These are phyloP conservation scores for Mortierella sp. DNA, from an alignment of 371 early-diverging fungal genomes.

Conservation along the genomic window DNA sequence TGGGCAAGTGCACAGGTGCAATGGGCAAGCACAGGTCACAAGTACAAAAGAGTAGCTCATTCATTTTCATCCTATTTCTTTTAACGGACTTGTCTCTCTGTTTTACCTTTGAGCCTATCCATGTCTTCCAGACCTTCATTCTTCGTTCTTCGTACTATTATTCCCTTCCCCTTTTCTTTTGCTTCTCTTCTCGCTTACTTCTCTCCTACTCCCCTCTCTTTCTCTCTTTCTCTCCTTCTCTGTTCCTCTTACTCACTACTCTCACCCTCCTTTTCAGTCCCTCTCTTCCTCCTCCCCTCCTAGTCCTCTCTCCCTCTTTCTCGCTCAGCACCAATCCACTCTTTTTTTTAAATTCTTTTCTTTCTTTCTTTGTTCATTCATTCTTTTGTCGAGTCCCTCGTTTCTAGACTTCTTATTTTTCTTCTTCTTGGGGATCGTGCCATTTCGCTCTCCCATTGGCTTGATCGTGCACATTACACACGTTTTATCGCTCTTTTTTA, in stretches of 20 bases:
- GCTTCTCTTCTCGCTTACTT: background rate
- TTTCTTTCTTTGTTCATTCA: background rate
- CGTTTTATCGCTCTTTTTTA: background rate
- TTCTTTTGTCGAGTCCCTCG: no score
- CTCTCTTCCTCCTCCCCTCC: background rate
- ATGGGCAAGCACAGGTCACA: no score
- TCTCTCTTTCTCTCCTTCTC: background rate
- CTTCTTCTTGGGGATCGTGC: background rate
- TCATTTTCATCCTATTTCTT: background rate
- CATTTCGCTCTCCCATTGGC: background rate
- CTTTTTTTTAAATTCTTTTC: no score
- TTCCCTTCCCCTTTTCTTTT: background rate
- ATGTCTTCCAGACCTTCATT: background rate
- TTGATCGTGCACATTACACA: no score
- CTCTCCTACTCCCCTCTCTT: background rate
- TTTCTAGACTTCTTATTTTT: background rate
- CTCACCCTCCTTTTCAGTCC: background rate
- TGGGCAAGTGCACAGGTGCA: no score
- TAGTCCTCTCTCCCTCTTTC: background rate
- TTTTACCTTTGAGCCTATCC: background rate
- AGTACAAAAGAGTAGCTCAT: background rate
- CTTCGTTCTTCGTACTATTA: background rate
- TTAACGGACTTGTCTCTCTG: background rate
- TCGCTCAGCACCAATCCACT: no score
- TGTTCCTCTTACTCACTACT: constrained; percentile 4